phyloP scores from a whole-genome alignment of 2,329 filamentous ascomycete genomes.

The Dactylonectria estremocensis region DNA sequence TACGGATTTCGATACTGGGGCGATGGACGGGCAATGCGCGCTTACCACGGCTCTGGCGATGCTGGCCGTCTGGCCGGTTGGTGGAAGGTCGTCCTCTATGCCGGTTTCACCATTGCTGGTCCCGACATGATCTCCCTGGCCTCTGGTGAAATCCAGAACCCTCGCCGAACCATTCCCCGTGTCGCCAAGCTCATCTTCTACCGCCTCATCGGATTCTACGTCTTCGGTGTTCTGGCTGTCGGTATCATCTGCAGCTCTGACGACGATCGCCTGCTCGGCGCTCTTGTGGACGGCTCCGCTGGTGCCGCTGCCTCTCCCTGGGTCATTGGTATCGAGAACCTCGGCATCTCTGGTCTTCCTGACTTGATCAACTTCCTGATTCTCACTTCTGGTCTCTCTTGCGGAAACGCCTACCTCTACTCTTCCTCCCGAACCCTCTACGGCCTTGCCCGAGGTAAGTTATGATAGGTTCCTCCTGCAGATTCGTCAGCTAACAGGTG shows the following conservation, averaged over 20 bases:
- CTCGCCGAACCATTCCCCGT: constrained; percentile 74
- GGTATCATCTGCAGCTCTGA: constrained; percentile 69
- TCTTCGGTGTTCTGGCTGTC: constrained; percentile 73
- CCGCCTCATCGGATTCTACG: constrained; percentile 79
- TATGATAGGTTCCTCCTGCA: neutral
- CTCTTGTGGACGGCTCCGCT: constrained; percentile 64
- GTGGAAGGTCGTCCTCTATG: constrained; percentile 71
- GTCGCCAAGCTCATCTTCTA: constrained; percentile 83
- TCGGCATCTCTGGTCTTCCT: constrained; percentile 66
- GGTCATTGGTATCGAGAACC: constrained; percentile 71
- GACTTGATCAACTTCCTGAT: constrained; percentile 74
- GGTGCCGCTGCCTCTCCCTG: constrained; percentile 73
- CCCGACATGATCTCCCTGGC: constrained; percentile 76
- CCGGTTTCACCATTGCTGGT: constrained; percentile 77
- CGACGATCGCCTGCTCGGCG: constrained; percentile 57
- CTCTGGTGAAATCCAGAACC: constrained; percentile 74
- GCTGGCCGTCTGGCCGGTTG: constrained; percentile 75
- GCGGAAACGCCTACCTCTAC: constrained; percentile 65
- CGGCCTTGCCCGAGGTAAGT: constrained; percentile 58
- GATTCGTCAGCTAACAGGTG: constrained; percentile 8
- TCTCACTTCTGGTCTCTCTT: constrained; percentile 65
- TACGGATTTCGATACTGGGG: constrained; percentile 75
- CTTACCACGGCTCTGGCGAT: constrained; percentile 60
- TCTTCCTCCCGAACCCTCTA: constrained; percentile 63
- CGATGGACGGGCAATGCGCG: constrained; percentile 51